Percentiles rank a stretch among this genome's conserved stretches.
phyloP scores from a whole-genome alignment of 306 rosid genomes.

The Citrullus colocynthis region DNA sequence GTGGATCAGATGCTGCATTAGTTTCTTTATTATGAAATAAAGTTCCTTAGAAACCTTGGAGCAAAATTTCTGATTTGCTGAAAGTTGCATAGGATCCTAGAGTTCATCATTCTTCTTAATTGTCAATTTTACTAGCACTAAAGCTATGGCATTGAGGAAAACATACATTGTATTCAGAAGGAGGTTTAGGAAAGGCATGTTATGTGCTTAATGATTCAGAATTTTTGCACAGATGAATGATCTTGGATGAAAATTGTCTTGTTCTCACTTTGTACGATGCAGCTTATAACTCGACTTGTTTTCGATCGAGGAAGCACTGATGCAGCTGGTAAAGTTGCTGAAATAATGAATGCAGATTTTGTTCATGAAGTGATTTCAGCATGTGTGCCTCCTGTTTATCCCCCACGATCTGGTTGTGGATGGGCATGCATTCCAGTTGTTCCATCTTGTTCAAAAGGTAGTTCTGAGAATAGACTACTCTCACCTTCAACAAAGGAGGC shows the following conservation, averaged over 20 bases:
- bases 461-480: slow-evolving; percentile 63
- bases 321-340: slow-evolving; percentile 94
- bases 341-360: slow-evolving; percentile 92
- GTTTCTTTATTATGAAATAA: not conserved
- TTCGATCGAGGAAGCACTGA: slow-evolving; percentile 95
- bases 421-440: slow-evolving; percentile 95
- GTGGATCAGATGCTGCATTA: not conserved
- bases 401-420: slow-evolving; percentile 90
- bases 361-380: slow-evolving; percentile 95
- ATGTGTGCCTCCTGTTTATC: slow-evolving; percentile 92
- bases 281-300: slow-evolving; percentile 92
- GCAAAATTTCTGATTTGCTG: not conserved
- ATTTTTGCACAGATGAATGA: not conserved
- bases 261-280: slow-evolving; percentile 22
- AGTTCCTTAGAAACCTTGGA: not conserved
- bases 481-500: slow-evolving; percentile 83
- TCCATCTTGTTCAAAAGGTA: slow-evolving; percentile 56
- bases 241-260: slow-evolving; percentile 11
- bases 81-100: not conserved
- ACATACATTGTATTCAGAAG: not conserved
- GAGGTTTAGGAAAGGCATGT: not conserved
- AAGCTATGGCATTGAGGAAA: not conserved
- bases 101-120: not conserved
- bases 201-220: not conserved
- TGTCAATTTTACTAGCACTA: not conserved